A percentile compares a stretch with the other conserved stretches of the same genome.
Conservation (phyloP, 83 land plant species). For the Picea mariana region DNA sequence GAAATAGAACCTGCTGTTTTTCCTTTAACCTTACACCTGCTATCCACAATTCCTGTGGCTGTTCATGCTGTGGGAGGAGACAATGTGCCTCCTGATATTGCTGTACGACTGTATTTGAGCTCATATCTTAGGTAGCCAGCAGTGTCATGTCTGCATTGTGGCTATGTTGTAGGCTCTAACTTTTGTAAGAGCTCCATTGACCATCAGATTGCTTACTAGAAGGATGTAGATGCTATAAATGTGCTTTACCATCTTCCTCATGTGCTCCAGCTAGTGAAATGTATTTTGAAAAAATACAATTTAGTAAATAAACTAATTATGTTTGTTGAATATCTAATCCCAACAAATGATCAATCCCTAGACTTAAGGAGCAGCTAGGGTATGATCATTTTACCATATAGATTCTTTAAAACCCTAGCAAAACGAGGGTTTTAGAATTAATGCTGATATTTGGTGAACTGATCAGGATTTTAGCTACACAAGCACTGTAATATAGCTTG, state of each 20-base stretch:
- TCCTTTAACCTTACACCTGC: constrained; percentile 67
- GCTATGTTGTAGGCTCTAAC: not conserved
- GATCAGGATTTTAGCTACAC: not conserved
- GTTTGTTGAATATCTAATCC: not conserved
- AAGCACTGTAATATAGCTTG: not conserved
- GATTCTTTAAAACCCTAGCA: not conserved
- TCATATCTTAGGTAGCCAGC: not conserved
- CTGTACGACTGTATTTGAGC: constrained; percentile 6
- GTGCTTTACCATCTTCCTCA: not conserved
- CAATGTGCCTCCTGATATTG: not conserved
- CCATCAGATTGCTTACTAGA: not conserved
- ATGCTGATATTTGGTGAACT: no score
- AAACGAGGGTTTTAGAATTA: not conserved
- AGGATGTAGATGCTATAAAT: not conserved
- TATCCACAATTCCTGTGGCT: constrained; percentile 72
- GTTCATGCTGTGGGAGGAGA: constrained; percentile 64
- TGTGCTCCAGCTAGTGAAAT: not conserved
- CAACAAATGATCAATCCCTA: not conserved
- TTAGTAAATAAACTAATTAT: not conserved
- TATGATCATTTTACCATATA: not conserved
- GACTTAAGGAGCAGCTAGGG: not conserved
- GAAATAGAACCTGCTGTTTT: constrained; percentile 61
- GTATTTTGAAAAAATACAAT: not conserved
- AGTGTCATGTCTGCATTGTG: not conserved
- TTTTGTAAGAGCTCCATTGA: not conserved